phyloP scores from a whole-genome alignment of 768 basidiomycete species.

The Holtermanniella nyarrowii region DNA sequence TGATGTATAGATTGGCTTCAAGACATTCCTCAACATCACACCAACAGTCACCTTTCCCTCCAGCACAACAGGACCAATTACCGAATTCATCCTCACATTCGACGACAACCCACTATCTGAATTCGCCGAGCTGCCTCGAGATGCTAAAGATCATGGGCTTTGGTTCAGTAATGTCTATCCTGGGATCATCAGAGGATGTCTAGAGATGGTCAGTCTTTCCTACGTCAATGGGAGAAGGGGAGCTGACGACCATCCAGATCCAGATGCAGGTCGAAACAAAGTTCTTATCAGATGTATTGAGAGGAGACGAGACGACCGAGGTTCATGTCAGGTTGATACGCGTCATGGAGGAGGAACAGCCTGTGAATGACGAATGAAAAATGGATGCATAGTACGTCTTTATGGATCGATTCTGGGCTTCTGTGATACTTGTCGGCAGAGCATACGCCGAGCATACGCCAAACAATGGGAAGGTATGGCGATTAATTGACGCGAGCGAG shows the following conservation, averaged over 20 bases:
- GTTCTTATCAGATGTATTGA: constrained; percentile 78
- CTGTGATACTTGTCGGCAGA: too few species aligned
- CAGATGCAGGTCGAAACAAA: constrained; percentile 89
- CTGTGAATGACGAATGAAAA: constrained; percentile 64
- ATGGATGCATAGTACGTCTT: background rate
- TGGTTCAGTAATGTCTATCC: constrained; percentile 97
- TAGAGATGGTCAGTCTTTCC: constrained; percentile 72
- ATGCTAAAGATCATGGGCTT: constrained; percentile 72
- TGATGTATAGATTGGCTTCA: constrained; percentile 75
- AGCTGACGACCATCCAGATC: constrained; percentile 49
- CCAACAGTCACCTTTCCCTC: constrained; percentile 64
- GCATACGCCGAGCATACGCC: too few species aligned
- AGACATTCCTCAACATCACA: constrained; percentile 87
- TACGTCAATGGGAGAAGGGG: background rate
- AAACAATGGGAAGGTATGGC: too few species aligned
- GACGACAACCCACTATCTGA: constrained; percentile 96
- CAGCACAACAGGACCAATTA: constrained; percentile 42
- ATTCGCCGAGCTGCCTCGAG: constrained; percentile 92
- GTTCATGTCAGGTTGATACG: constrained; percentile 81
- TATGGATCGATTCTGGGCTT: too few species aligned
- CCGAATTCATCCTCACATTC: constrained; percentile 65
- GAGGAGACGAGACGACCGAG: constrained; percentile 90
- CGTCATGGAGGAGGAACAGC: constrained; percentile 92
- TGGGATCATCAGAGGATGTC: constrained; percentile 79
- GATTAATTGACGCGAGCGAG: too few species aligned